Percentiles rank a stretch among this genome's conserved stretches.
Conservation (phyloP, 768 basidiomycete genomes). For the Sistotremastrum niveocremeum region DNA sequence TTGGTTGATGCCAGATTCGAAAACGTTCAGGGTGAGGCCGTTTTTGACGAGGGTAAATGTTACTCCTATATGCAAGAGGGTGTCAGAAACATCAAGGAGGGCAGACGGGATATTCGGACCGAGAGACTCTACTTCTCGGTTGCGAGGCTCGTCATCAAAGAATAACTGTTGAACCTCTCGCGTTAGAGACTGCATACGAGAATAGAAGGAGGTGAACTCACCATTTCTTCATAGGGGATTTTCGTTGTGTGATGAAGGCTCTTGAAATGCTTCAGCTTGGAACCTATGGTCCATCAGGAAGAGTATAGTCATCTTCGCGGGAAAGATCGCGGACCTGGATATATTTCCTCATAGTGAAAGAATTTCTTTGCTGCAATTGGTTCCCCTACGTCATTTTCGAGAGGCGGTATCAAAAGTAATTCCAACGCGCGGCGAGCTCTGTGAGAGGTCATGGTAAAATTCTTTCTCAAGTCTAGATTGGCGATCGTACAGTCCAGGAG, state of each 20-base stretch:
- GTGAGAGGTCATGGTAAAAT: background rate
- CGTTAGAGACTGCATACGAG: background rate
- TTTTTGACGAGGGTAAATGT: constrained; percentile 28
- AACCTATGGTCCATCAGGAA: constrained; percentile 11
- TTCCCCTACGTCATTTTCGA: background rate
- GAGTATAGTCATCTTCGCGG: background rate
- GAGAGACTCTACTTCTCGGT: constrained; percentile 20
- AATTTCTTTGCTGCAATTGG: constrained; percentile 1
- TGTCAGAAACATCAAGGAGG: background rate
- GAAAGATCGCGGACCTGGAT: constrained; percentile 2
- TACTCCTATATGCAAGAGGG: constrained; percentile 15
- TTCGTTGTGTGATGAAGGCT: constrained; percentile 26
- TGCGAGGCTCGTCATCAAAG: constrained; percentile 26
- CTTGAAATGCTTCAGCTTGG: constrained; percentile 26
- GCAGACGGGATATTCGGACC: background rate
- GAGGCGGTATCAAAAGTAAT: background rate
- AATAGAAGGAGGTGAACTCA: constrained; percentile 7
- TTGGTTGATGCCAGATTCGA: constrained; percentile 21
- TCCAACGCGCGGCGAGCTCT: constrained; percentile 28
- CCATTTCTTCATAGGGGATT: constrained; percentile 32
- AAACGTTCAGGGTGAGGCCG: constrained; percentile 20
- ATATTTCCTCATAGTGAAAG: constrained; percentile 8
- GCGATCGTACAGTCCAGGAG: constrained; percentile 22
- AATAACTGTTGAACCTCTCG: constrained; percentile 18
- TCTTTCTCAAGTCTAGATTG: background rate